Base-by-base conservation (phyloP, 331 rosid species). In the Quercus lobata region DNA sequence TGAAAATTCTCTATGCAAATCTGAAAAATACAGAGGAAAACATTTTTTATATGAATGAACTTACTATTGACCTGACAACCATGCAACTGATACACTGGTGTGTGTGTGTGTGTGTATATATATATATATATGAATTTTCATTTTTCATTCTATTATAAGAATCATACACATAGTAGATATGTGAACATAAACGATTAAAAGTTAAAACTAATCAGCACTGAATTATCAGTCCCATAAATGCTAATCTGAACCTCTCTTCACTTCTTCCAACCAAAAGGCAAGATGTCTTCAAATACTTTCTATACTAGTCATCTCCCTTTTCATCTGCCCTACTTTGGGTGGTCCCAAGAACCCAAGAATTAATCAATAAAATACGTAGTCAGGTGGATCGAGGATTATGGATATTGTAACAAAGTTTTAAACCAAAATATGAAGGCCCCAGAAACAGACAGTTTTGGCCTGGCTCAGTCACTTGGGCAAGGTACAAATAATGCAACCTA, bases 321-420 rank as follows among this genome's bases (percentile, higher is more conserved):
- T 56, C 37, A 21, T 75, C 68, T 44, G 57, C 9, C 68, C 78
- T 21, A 66, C 75, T 3, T 15, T 1, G 5, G 25, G 74, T 15
- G 72, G 21, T 2, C 49, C 49, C 81, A 73, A 71, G 54, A 49
- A 49, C 83, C 19, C 80, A 80, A 18, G 74, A 79, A 22, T 24
- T 56, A 66, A 87, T 87, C 2, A 63, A 84, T 17, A 18, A 15
- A 44, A 75, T 87, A 6, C 79, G 86, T 49, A 30, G 60, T 12
- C 30, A 57, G 27, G 79, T 66, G 52, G 79, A 87, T 76, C n/a
- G n/a, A n/a, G n/a, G 81, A 82, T n/a, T 82, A 65, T 16, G 84
- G 86, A 3, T 87, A 76, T 7, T 87, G 86, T 79, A 76, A 56
- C 60, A 68, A 57, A 69, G 52, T 69, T 2, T 87, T 76, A 66